Evolutionary conservation across 1,284 basidiomycete species (phyloP).

Genomic region (Leccinum fallax): DNA sequence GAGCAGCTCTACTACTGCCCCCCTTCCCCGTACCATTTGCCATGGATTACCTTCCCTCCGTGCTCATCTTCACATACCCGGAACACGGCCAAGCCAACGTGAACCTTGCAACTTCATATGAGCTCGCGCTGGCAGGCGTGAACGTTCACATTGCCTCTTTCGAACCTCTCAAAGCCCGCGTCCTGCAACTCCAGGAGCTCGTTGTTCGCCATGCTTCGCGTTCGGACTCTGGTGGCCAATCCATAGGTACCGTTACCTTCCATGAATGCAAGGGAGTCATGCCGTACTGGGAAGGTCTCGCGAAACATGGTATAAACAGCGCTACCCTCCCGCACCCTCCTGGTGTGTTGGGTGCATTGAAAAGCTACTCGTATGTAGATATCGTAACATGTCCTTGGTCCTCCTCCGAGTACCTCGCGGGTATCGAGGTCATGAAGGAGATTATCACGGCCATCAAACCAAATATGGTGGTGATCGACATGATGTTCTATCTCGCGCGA

Average conservation of each 20-base stretch:
- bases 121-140: constrained; percentile 12
- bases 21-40: too few species aligned
- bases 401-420: constrained; percentile 2
- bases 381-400: neutral
- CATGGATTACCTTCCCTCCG: constrained; percentile 1
- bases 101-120: constrained; percentile 16
- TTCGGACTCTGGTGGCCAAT: neutral
- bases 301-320: neutral
- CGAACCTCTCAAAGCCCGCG: constrained; percentile 4
- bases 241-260: constrained; percentile 7
- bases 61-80: constrained; percentile 11
- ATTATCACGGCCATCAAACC: constrained; percentile 11
- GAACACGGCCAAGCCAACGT: constrained; percentile 17
- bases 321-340: neutral
- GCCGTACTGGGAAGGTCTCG: neutral
- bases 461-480: constrained; percentile 4
- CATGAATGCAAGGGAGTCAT: constrained; percentile 6
- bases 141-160: constrained; percentile 10
- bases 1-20: neutral
- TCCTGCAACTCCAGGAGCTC: constrained; percentile 12
- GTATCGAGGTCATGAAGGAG: neutral
- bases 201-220: constrained; percentile 5
- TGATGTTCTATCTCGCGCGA: constrained; percentile 1
- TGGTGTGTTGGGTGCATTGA: constrained; percentile 8
- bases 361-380: neutral